Conservation (phyloP, 1,284 basidiomycete species). For the Ustilago lituana region DNA sequence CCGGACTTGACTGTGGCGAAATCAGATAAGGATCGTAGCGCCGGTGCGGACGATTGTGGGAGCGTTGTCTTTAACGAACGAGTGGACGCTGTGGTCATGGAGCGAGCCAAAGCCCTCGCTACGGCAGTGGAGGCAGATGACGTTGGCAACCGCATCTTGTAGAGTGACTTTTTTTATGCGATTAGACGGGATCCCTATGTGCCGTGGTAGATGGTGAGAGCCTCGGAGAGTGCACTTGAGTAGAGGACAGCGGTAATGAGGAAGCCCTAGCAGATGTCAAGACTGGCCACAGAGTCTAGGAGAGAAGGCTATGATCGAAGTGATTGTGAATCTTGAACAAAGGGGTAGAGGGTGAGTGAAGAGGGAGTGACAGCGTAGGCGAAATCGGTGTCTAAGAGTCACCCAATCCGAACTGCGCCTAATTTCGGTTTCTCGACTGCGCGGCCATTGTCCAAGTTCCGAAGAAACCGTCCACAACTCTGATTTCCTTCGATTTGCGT, state of each 20-base stretch:
- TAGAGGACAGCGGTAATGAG: too few relatives aligned
- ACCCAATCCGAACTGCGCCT: constrained; percentile 28
- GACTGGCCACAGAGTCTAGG: too few relatives aligned
- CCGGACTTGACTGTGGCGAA: constrained; percentile 1
- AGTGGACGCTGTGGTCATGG: constrained; percentile 15
- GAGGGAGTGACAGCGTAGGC: not conserved
- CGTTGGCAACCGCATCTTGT: constrained; percentile 22
- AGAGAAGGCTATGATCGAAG: too few relatives aligned
- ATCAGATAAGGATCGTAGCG: constrained; percentile 11
- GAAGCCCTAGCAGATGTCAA: too few relatives aligned
- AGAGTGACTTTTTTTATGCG: not conserved
- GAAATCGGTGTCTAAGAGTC: constrained; percentile 17
- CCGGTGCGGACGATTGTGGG: constrained; percentile 8
- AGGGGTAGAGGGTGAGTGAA: too few relatives aligned
- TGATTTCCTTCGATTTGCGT: too few relatives aligned
- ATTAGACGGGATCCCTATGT: not conserved
- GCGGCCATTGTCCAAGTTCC: constrained; percentile 12
- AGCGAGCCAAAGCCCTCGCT: constrained; percentile 14
- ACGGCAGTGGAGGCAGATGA: constrained; percentile 10
- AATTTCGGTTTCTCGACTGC: constrained; percentile 11
- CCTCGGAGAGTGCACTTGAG: too few relatives aligned
- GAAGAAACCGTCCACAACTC: too few relatives aligned
- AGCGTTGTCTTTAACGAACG: constrained; percentile 8
- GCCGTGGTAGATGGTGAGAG: not conserved
- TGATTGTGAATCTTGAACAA: too few relatives aligned